phyloP scores from a whole-genome alignment of 768 basidiomycete species.

The Russula foetens region DNA sequence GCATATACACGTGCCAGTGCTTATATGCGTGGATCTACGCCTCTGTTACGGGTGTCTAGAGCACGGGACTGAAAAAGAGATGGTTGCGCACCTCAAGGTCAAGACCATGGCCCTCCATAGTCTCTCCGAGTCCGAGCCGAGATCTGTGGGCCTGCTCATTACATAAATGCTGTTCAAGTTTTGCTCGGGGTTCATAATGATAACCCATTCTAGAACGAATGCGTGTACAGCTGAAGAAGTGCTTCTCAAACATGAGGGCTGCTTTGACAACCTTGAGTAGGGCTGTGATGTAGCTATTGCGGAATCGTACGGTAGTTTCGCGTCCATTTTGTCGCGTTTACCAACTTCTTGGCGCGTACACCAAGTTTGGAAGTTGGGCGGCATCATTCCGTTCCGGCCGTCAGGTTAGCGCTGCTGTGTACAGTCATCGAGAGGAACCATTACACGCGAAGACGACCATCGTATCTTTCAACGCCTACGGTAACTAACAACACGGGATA shows the following conservation, averaged over 20 bases:
- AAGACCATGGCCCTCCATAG: slow-evolving; percentile 8
- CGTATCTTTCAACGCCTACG: too few relatives aligned
- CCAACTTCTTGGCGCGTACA: too few relatives aligned
- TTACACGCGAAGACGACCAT: not conserved
- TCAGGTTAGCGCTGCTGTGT: too few relatives aligned
- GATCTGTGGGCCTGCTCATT: not conserved
- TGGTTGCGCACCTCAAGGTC: slow-evolving; percentile 12
- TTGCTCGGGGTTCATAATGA: not conserved
- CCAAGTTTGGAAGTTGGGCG: not conserved
- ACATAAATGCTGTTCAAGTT: not conserved
- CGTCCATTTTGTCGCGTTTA: too few relatives aligned
- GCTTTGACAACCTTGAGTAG: slow-evolving; percentile 10
- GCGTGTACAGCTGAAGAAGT: slow-evolving; percentile 11
- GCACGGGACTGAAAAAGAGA: not conserved
- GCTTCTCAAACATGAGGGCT: slow-evolving; percentile 14
- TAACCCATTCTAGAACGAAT: slow-evolving; percentile 6
- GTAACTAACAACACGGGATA: too few relatives aligned
- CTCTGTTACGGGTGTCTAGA: not conserved
- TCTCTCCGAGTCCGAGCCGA: too few relatives aligned
- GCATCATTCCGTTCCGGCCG: too few relatives aligned
- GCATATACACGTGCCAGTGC: slow-evolving; percentile 22
- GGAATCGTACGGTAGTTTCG: too few relatives aligned
- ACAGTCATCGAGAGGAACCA: too few relatives aligned
- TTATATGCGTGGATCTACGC: slow-evolving; percentile 14
- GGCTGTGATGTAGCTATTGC: slow-evolving; percentile 3